Evolutionary conservation across 441 rosid genomes (phyloP).

Genomic region (Brassica balearica): DNA sequence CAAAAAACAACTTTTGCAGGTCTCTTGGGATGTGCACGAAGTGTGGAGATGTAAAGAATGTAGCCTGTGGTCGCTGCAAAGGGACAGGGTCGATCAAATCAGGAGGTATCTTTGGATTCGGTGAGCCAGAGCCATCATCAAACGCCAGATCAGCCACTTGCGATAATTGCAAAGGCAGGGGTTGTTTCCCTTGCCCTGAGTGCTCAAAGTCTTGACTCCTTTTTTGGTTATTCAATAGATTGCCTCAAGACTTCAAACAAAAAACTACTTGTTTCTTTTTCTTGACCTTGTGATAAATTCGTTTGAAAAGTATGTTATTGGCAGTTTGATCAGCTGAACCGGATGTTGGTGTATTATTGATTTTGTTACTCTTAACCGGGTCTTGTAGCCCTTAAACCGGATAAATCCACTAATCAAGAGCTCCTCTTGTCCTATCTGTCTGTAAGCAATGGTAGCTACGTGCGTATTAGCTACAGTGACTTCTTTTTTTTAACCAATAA

Average conservation of each 20-base stretch:
- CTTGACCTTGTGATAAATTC: conserved; percentile 1
- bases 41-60: conserved; percentile 80
- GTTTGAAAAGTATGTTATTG: conserved; percentile 12
- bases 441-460: too few relatives aligned
- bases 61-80: conserved; percentile 80
- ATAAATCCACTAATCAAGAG: too few relatives aligned
- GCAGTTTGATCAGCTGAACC: too few relatives aligned
- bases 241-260: background rate
- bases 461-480: too few relatives aligned
- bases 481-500: too few relatives aligned
- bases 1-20: conserved; percentile 48
- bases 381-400: too few relatives aligned
- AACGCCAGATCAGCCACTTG: conserved; percentile 52
- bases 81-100: conserved; percentile 68
- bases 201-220: conserved; percentile 55
- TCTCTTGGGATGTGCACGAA: conserved; percentile 83
- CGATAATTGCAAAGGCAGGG: conserved; percentile 66
- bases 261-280: conserved; percentile 19
- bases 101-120: conserved; percentile 58
- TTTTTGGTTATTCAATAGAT: background rate
- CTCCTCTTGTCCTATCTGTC: too few relatives aligned
- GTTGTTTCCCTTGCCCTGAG: conserved; percentile 74
- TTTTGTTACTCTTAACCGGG: too few relatives aligned
- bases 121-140: conserved; percentile 38
- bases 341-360: too few relatives aligned